Evolutionary conservation across 176 grass and related monocot species (phyloP).

Genomic region (Alloteropsis semialata): DNA sequence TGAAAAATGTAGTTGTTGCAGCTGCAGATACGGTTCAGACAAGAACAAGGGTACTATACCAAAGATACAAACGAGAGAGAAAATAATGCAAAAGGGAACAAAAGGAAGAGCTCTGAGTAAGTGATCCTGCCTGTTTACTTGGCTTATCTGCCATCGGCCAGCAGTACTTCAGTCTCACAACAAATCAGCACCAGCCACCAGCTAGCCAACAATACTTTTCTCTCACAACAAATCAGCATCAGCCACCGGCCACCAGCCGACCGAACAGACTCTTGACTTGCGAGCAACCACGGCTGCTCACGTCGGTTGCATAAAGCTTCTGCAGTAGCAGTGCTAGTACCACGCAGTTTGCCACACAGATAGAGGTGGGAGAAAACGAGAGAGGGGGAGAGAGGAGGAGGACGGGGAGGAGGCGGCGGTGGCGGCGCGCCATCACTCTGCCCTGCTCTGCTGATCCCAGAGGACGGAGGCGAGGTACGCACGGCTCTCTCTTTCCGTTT

Average conservation of each 20-base stretch:
- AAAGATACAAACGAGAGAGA: background rate
- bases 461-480: slow-evolving; percentile 11
- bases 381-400: background rate
- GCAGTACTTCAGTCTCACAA: too few species aligned
- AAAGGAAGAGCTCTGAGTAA: background rate
- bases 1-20: background rate
- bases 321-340: background rate
- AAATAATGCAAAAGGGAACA: background rate
- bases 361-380: background rate
- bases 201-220: too few species aligned
- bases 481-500: background rate
- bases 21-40: background rate
- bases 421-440: slow-evolving; percentile 10
- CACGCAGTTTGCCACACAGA: background rate
- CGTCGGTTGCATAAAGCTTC: slow-evolving; percentile 38
- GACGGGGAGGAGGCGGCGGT: background rate
- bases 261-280: too few species aligned
- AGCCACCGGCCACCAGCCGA: too few species aligned
- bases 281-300: slow-evolving; percentile 23
- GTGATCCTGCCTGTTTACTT: too few species aligned
- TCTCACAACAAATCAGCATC: too few species aligned
- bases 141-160: too few species aligned
- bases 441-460: slow-evolving; percentile 3
- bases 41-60: background rate
- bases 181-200: too few species aligned